Conservation (phyloP, 2,329 filamentous ascomycete genomes). For the Ascochyta koolunga region DNA sequence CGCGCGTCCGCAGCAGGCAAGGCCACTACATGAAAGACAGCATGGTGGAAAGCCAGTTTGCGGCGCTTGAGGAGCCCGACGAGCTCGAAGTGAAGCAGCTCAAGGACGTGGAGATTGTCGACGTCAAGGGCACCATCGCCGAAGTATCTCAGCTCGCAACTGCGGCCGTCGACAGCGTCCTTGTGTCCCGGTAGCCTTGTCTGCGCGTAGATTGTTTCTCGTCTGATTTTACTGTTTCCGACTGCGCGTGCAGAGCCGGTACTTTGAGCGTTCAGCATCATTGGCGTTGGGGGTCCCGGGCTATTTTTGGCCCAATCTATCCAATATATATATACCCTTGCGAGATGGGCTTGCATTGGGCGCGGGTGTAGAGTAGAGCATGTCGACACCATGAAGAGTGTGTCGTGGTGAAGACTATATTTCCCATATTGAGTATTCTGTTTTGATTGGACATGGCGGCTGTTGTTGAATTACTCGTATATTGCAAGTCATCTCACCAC, state of each 20-base stretch:
- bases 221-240: not conserved
- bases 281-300: slow-evolving; percentile 12
- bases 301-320: slow-evolving; percentile 17
- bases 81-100: slow-evolving; percentile 63
- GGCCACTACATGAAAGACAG: slow-evolving; percentile 94
- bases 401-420: too few species aligned
- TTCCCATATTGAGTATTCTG: too few species aligned
- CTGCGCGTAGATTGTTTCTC: not conserved
- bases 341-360: slow-evolving; percentile 12
- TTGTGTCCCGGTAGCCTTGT: slow-evolving; percentile 15
- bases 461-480: too few species aligned
- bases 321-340: slow-evolving; percentile 10
- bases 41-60: slow-evolving; percentile 94
- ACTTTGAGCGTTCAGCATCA: slow-evolving; percentile 17
- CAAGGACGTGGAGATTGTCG: slow-evolving; percentile 54
- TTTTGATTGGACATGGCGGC: too few species aligned
- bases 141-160: slow-evolving; percentile 51
- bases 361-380: not conserved
- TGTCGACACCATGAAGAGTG: not conserved
- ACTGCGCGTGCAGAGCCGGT: not conserved
- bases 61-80: slow-evolving; percentile 81
- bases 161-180: slow-evolving; percentile 46
- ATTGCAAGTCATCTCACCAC: too few species aligned
- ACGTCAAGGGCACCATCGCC: slow-evolving; percentile 50
- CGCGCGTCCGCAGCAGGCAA: slow-evolving; percentile 75